A percentile compares a stretch with the other conserved stretches of the same genome.
phyloP scores from a whole-genome alignment of 1,139 yeast genomes.

The Scheffersomyces titani region DNA sequence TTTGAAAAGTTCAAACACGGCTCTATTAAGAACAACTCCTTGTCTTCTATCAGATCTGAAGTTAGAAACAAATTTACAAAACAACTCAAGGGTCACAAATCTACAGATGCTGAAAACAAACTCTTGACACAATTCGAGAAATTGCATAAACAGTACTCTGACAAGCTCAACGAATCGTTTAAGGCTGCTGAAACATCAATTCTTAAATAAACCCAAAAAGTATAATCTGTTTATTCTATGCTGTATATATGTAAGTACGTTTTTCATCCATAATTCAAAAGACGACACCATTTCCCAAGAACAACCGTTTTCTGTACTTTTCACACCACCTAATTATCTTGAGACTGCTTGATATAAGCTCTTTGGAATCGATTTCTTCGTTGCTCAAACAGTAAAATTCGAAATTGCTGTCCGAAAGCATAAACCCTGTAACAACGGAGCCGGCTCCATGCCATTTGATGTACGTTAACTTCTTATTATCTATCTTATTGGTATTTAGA shows the following conservation, averaged over 20 bases:
- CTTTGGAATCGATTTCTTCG: slow-evolving; percentile 28
- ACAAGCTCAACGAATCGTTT: slow-evolving; percentile 56
- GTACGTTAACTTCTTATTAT: slow-evolving; percentile 36
- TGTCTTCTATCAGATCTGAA: slow-evolving; percentile 63
- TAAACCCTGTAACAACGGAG: slow-evolving; percentile 34
- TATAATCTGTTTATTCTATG: neutral
- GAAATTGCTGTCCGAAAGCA: slow-evolving; percentile 35
- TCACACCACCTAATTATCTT: slow-evolving; percentile 44
- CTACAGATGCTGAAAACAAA: slow-evolving; percentile 56
- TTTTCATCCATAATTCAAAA: slow-evolving; percentile 19
- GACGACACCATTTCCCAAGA: slow-evolving; percentile 27
- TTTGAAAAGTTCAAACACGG: slow-evolving; percentile 68
- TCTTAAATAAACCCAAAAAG: slow-evolving; percentile 21
- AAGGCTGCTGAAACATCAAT: slow-evolving; percentile 61
- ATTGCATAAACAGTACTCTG: slow-evolving; percentile 62
- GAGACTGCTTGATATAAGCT: slow-evolving; percentile 34
- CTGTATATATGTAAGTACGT: neutral
- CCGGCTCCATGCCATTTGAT: slow-evolving; percentile 24
- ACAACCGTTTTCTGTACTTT: slow-evolving; percentile 34
- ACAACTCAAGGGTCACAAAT: slow-evolving; percentile 44
- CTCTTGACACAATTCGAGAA: slow-evolving; percentile 63
- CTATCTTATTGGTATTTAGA: neutral
- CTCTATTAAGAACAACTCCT: slow-evolving; percentile 45
- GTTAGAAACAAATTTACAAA: slow-evolving; percentile 59
- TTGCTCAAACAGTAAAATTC: slow-evolving; percentile 44